Evolutionary conservation across 1,139 yeast genomes (phyloP).

Genomic region (Candida dubliniensis): DNA sequence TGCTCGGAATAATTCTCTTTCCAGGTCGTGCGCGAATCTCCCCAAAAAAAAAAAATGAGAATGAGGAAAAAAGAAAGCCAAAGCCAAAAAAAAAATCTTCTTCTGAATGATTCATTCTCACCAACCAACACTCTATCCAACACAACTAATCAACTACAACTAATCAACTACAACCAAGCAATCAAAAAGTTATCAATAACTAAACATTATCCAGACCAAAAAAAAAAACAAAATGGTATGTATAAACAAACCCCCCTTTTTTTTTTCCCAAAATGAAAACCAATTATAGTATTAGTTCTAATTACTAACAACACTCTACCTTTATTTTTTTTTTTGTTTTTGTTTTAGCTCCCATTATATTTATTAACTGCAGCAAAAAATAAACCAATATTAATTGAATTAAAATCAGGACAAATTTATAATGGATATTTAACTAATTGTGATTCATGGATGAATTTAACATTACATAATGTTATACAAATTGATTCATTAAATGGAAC

Average conservation of each 20-base stretch:
- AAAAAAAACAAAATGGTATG: too few relatives aligned
- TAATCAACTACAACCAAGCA: too few relatives aligned
- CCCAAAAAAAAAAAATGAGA: background rate
- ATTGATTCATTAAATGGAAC: conserved; percentile 70
- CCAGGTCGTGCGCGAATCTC: too few relatives aligned
- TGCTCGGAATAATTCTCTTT: too few relatives aligned
- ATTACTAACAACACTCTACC: background rate
- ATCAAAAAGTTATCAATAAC: too few relatives aligned
- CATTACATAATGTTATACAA: conserved; percentile 75
- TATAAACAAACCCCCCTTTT: too few relatives aligned
- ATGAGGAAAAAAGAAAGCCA: background rate
- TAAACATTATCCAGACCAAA: too few relatives aligned
- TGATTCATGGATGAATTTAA: conserved; percentile 95
- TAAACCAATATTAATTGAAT: conserved; percentile 83
- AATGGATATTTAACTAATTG: conserved; percentile 85
- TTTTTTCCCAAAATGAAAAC: too few relatives aligned
- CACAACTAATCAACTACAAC: background rate
- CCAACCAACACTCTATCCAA: background rate
- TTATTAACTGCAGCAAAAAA: conserved; percentile 89
- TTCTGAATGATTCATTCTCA: background rate
- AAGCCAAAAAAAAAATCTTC: background rate
- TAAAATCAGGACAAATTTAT: conserved; percentile 88
- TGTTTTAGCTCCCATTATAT: conserved; percentile 74
- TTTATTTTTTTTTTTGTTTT: background rate
- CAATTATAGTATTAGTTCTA: too few relatives aligned